Percentiles rank a stretch among this genome's conserved stretches.
Conservation (phyloP, 768 basidiomycete genomes). For the Pulveroboletus sp. region DNA sequence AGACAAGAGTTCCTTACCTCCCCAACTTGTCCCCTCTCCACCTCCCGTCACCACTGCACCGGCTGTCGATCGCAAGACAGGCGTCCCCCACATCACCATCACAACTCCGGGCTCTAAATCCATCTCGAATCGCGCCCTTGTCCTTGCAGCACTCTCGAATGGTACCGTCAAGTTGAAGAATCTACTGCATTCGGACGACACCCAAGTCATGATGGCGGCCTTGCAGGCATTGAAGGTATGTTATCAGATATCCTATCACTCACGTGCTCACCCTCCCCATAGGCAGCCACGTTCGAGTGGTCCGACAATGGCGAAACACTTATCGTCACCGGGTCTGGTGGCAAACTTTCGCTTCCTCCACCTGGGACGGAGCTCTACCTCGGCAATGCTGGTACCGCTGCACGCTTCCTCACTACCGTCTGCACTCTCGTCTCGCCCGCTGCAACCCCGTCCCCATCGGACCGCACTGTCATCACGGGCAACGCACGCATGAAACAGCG, state of each 20-base stretch:
- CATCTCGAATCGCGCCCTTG: slow-evolving; percentile 90
- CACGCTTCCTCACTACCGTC: slow-evolving; percentile 94
- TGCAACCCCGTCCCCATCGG: slow-evolving; percentile 30
- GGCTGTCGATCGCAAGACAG: not conserved
- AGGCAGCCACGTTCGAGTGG: slow-evolving; percentile 93
- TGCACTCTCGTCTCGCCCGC: slow-evolving; percentile 75
- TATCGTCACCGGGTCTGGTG: slow-evolving; percentile 84
- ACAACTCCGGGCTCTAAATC: slow-evolving; percentile 95
- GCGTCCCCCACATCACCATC: slow-evolving; percentile 49
- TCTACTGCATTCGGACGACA: slow-evolving; percentile 94
- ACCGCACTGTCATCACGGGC: slow-evolving; percentile 83
- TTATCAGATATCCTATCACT: not conserved
- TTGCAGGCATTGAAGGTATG: slow-evolving; percentile 77
- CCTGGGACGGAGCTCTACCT: slow-evolving; percentile 89
- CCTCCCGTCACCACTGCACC: not conserved
- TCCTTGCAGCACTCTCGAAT: slow-evolving; percentile 85
- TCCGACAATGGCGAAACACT: slow-evolving; percentile 95
- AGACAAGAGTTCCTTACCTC: slow-evolving; percentile 15
- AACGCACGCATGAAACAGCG: slow-evolving; percentile 99
- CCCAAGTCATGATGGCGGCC: slow-evolving; percentile 98
- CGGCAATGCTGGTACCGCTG: slow-evolving; percentile 95
- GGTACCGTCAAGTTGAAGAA: slow-evolving; percentile 89
- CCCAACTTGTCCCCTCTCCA: slow-evolving; percentile 16
- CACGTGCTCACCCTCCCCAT: not conserved
- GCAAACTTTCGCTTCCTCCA: slow-evolving; percentile 69